phyloP scores from a whole-genome alignment of 257 asterid species.

The Misopates orontium region DNA sequence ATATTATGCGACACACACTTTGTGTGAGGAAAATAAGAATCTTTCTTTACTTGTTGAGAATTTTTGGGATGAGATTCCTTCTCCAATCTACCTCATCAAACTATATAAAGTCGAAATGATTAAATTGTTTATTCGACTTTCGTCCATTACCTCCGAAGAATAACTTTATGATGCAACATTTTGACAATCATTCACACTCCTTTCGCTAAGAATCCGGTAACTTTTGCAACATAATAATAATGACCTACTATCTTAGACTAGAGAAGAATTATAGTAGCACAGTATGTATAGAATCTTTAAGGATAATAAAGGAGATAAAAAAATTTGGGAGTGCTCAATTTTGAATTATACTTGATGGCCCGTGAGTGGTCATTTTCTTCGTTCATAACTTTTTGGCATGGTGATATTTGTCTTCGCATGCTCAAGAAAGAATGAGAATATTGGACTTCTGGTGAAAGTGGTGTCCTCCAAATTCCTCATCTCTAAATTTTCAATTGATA shows the following conservation, averaged over 20 bases:
- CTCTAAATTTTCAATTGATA: conserved; percentile 29
- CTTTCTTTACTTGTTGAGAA: not conserved
- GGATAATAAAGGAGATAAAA: conserved; percentile 31
- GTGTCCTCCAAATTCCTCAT: conserved; percentile 40
- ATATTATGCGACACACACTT: no score
- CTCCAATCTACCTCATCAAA: conserved; percentile 34
- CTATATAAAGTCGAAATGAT: conserved; percentile 33
- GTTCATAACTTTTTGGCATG: conserved; percentile 25
- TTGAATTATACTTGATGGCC: conserved; percentile 48
- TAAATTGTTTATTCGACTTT: conserved; percentile 25
- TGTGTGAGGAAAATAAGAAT: not conserved
- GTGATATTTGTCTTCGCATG: conserved; percentile 36
- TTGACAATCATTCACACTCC: conserved; percentile 37
- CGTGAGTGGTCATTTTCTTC: conserved; percentile 30
- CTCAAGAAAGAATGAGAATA: conserved; percentile 39
- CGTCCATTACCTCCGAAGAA: conserved; percentile 33
- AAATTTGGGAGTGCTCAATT: conserved; percentile 29
- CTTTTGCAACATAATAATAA: conserved; percentile 18
- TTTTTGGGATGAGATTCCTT: conserved; percentile 16
- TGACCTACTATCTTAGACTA: conserved; percentile 17
- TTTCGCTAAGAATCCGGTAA: conserved; percentile 20
- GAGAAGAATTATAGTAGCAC: not conserved
- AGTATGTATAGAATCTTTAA: conserved; percentile 20
- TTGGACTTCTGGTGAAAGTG: conserved; percentile 28
- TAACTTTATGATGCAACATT: conserved; percentile 32